phyloP scores from a whole-genome alignment of 2,329 filamentous ascomycete species.

The Neofusicoccum parvum region DNA sequence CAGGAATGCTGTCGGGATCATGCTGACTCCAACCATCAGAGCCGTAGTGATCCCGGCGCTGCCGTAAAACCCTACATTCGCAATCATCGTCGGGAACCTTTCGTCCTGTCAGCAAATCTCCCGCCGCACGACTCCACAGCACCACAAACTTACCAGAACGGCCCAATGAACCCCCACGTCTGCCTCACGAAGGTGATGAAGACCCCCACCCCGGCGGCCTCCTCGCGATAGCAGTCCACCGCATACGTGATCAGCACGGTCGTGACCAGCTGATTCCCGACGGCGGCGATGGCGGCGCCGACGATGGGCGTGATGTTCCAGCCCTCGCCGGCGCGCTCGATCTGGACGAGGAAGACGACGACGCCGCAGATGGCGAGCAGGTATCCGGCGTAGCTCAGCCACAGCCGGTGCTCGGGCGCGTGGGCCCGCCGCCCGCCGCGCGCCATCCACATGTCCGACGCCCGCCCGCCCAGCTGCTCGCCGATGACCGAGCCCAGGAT shows the following conservation, averaged over 20 bases:
- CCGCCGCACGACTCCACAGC: too few species aligned
- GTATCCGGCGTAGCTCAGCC: constrained; percentile 59
- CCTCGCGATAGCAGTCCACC: constrained; percentile 58
- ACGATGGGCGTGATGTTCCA: constrained; percentile 62
- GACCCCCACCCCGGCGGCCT: constrained; percentile 59
- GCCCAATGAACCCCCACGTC: constrained; percentile 46
- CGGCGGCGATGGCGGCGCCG: constrained; percentile 54
- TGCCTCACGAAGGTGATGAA: constrained; percentile 61
- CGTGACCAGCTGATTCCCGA: constrained; percentile 63
- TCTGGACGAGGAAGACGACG: constrained; percentile 57
- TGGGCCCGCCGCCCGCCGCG: constrained; percentile 29
- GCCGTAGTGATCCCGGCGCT: constrained; percentile 33
- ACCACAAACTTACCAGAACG: constrained; percentile 36
- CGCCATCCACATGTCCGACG: constrained; percentile 58
- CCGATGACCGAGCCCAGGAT: constrained; percentile 61
- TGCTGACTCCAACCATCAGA: constrained; percentile 28
- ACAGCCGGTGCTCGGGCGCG: constrained; percentile 57
- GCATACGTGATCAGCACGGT: constrained; percentile 63
- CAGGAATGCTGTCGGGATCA: constrained; percentile 16
- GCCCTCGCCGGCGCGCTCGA: constrained; percentile 45
- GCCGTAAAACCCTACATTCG: constrained; percentile 36
- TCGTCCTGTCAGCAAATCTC: neutral
- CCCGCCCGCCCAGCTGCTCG: constrained; percentile 58
- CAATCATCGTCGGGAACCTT: constrained; percentile 40
- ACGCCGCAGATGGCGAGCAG: constrained; percentile 55